Conservation (phyloP, 371 early-diverging fungal genomes). For the Actinomucor elegans region DNA sequence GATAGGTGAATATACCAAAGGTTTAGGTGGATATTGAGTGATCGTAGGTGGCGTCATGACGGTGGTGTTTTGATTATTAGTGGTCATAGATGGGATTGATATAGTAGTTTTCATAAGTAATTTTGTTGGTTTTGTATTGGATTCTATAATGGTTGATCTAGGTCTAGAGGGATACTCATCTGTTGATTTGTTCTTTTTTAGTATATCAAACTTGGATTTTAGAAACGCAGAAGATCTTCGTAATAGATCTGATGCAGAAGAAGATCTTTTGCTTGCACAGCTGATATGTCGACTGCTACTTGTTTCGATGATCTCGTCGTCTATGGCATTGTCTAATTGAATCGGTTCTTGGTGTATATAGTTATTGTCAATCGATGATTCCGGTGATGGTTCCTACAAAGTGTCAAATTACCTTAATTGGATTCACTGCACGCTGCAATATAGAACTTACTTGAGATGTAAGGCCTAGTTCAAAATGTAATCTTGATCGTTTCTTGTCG, state of each 20-base stretch:
- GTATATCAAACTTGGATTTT: slow-evolving; percentile 37
- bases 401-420: slow-evolving; percentile 25
- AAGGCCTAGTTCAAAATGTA: slow-evolving; percentile 36
- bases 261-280: slow-evolving; percentile 3
- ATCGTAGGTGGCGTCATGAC: slow-evolving; percentile 28
- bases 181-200: slow-evolving; percentile 22
- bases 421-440: slow-evolving; percentile 13
- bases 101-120: slow-evolving; percentile 47
- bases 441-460: slow-evolving; percentile 22
- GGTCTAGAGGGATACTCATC: slow-evolving; percentile 7
- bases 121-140: slow-evolving; percentile 20
- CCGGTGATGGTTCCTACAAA: slow-evolving; percentile 22
- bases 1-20: slow-evolving; percentile 43
- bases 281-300: neutral
- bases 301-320: neutral
- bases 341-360: slow-evolving; percentile 5
- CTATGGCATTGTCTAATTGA: slow-evolving; percentile 10
- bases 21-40: slow-evolving; percentile 46
- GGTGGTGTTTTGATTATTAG: slow-evolving; percentile 7
- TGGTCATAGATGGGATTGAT: slow-evolving; percentile 19
- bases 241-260: slow-evolving; percentile 42
- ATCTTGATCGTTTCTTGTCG: slow-evolving; percentile 33
- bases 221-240: slow-evolving; percentile 46
- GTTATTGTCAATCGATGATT: slow-evolving; percentile 9
- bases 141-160: neutral